A percentile compares a stretch with the other conserved stretches of the same genome.
Conservation (phyloP, 139 green algal genomes). For the Ettlia oleoabundans region DNA sequence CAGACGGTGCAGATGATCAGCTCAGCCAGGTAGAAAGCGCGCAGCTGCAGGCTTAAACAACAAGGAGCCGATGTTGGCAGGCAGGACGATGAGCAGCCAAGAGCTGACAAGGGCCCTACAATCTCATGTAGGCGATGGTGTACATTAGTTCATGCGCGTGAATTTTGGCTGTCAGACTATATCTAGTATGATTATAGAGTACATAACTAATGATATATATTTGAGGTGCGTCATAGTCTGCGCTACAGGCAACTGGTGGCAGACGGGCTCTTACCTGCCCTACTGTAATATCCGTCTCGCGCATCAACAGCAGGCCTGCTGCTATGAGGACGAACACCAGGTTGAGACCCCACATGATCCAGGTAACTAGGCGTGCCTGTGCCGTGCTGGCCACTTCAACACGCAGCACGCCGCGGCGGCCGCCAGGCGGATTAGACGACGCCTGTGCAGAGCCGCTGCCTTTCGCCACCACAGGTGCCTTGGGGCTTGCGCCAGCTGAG, state of each 20-base stretch:
- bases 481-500: not conserved
- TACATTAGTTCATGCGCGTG: no score
- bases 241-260: not conserved
- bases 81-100: no score
- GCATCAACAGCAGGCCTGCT: not conserved
- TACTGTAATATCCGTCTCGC: not conserved
- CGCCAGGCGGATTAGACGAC: not conserved
- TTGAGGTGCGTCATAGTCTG: no score
- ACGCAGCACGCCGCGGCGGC: not conserved
- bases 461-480: not conserved
- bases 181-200: no score
- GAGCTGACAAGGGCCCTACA: no score
- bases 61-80: no score
- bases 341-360: not conserved
- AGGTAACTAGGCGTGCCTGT: constrained; percentile 17
- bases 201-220: no score
- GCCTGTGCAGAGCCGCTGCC: not conserved
- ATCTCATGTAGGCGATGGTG: no score
- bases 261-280: not conserved
- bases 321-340: not conserved
- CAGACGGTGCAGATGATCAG: not conserved
- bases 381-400: constrained; percentile 17
- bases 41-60: not conserved
- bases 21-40: not conserved
- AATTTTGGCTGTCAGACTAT: no score